phyloP scores from a whole-genome alignment of 306 rosid species.

The Glycine latifolia region DNA sequence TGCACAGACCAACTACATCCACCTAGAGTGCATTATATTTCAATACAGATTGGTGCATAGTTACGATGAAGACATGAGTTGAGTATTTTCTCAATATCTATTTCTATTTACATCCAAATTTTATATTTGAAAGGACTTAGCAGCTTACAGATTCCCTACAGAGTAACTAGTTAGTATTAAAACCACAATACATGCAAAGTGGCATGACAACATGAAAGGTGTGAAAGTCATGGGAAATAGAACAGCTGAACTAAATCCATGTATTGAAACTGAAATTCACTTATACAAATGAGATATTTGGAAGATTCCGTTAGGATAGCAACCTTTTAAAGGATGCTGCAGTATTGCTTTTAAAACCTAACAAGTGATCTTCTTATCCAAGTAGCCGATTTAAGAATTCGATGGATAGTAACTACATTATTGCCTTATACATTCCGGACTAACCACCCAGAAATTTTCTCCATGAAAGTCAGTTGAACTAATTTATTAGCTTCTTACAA shows the following conservation, averaged over 20 bases:
- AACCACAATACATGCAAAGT: not conserved
- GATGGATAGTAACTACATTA: not conserved
- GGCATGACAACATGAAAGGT: not conserved
- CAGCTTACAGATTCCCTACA: constrained; percentile 2
- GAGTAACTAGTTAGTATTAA: not conserved
- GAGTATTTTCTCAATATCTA: not conserved
- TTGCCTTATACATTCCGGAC: not conserved
- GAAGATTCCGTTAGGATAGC: not conserved
- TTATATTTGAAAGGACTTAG: not conserved
- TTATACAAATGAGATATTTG: not conserved
- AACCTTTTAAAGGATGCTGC: constrained; percentile 2
- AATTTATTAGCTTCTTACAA: constrained; percentile 7
- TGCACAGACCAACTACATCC: not conserved
- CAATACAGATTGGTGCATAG: not conserved
- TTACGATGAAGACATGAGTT: not conserved
- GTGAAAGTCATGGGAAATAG: not conserved
- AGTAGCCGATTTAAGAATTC: not conserved
- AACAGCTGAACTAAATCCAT: not conserved
- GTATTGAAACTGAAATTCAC: constrained; percentile 20
- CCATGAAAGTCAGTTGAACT: not conserved
- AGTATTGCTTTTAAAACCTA: not conserved
- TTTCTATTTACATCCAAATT: not conserved
- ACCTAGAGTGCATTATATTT: no score
- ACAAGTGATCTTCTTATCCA: not conserved
- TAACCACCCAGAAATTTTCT: not conserved